These are phyloP conservation scores for Cercospora sp. DNA, from an alignment of 2,329 filamentous ascomycete genomes.

Conservation along the genomic window DNA sequence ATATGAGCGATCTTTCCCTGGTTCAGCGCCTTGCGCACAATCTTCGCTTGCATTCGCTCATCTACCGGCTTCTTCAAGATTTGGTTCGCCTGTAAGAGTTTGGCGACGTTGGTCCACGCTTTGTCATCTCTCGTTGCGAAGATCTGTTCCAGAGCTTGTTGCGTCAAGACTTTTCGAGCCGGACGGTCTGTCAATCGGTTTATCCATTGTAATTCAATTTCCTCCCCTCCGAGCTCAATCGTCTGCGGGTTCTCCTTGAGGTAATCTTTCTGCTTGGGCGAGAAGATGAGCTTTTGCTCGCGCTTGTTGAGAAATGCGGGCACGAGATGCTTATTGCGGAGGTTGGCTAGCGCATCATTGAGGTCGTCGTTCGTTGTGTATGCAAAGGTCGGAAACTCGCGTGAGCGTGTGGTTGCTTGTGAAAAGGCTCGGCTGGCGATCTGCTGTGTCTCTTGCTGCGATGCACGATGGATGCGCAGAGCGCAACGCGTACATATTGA, in stretches of 20 bases:
- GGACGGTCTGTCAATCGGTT: constrained; percentile 37
- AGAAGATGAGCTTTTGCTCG: constrained; percentile 48
- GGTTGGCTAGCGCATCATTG: constrained; percentile 41
- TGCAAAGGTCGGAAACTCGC: constrained; percentile 44
- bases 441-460: constrained; percentile 20
- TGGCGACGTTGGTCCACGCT: constrained; percentile 40
- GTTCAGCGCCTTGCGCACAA: constrained; percentile 37
- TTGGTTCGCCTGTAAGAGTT: constrained; percentile 38
- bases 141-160: constrained; percentile 37
- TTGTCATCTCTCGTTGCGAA: constrained; percentile 17
- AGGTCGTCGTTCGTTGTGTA: constrained; percentile 46
- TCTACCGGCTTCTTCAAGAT: constrained; percentile 24
- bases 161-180: constrained; percentile 30
- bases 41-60: constrained; percentile 34
- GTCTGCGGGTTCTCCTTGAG: constrained; percentile 47
- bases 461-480: constrained; percentile 35
- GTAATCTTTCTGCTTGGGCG: constrained; percentile 42
- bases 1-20: constrained; percentile 36
- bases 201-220: constrained; percentile 40
- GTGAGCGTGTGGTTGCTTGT: constrained; percentile 19
- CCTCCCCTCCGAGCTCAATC: constrained; percentile 44
- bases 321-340: constrained; percentile 49
- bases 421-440: constrained; percentile 32
- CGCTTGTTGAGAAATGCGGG: constrained; percentile 45
- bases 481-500: constrained; percentile 38